Percentiles rank a stretch among this genome's conserved stretches.
Evolutionary conservation across 768 basidiomycete genomes (phyloP).

Genomic region (Auriscalpium microsporum): DNA sequence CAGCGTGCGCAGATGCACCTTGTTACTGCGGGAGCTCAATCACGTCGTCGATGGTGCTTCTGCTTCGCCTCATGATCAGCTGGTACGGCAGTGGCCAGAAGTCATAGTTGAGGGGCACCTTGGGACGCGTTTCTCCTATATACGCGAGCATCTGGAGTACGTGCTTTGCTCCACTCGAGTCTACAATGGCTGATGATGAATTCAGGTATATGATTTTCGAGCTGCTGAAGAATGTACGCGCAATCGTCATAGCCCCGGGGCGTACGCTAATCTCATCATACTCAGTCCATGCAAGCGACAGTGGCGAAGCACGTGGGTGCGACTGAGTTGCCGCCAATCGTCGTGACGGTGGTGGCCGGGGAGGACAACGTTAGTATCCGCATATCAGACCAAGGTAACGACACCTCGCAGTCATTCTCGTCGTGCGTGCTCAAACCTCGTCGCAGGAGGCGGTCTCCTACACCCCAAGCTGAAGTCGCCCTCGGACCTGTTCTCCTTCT

Average conservation of each 20-base stretch:
- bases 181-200: conserved; percentile 1
- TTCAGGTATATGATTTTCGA: conserved; percentile 80
- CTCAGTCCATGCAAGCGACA: conserved; percentile 68
- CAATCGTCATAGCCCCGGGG: too few species aligned
- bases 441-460: conserved; percentile 62
- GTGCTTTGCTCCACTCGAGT: conserved; percentile 17
- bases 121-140: conserved; percentile 69
- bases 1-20: conserved; percentile 62
- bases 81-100: conserved; percentile 43
- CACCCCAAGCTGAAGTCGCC: conserved; percentile 48
- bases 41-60: conserved; percentile 33
- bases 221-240: conserved; percentile 74
- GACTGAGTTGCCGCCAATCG: conserved; percentile 48
- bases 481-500: conserved; percentile 83
- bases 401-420: background rate
- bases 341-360: conserved; percentile 68
- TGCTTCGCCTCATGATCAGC: conserved; percentile 16
- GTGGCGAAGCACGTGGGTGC: conserved; percentile 38
- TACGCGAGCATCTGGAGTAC: conserved; percentile 80
- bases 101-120: conserved; percentile 67
- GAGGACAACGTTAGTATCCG: conserved; percentile 70
- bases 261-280: background rate
- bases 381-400: conserved; percentile 81
- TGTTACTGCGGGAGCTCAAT: conserved; percentile 43
- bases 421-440: background rate